Evolutionary conservation across 768 basidiomycete genomes (phyloP).

Genomic region (Pulveroboletus sp.): DNA sequence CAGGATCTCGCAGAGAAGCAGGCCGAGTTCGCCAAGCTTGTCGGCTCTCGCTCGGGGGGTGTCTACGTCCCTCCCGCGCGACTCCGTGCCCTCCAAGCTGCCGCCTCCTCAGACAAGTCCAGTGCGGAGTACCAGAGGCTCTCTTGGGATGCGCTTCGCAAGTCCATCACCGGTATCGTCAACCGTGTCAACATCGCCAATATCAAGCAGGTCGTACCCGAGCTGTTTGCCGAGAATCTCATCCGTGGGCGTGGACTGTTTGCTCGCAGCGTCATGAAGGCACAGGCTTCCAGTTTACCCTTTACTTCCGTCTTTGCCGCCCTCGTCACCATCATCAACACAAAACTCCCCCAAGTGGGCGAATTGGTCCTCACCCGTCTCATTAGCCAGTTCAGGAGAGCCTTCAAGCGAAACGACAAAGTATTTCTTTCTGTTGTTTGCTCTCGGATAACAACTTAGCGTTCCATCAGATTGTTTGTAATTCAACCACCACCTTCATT

Average conservation of each 20-base stretch:
- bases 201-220: slow-evolving; percentile 90
- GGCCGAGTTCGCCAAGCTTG: slow-evolving; percentile 87
- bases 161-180: slow-evolving; percentile 98
- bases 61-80: slow-evolving; percentile 97
- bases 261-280: slow-evolving; percentile 94
- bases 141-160: slow-evolving; percentile 96
- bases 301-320: slow-evolving; percentile 98
- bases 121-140: slow-evolving; percentile 90
- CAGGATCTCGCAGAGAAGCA: slow-evolving; percentile 58
- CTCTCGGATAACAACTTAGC: neutral
- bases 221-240: slow-evolving; percentile 91
- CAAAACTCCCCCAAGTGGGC: slow-evolving; percentile 94
- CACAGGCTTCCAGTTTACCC: slow-evolving; percentile 93
- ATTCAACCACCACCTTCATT: slow-evolving; percentile 88
- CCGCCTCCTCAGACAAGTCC: slow-evolving; percentile 76
- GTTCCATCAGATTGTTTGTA: slow-evolving; percentile 74
- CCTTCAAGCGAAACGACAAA: slow-evolving; percentile 98
- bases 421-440: slow-evolving; percentile 39
- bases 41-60: slow-evolving; percentile 81
- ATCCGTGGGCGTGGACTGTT: slow-evolving; percentile 92
- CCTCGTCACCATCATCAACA: slow-evolving; percentile 91
- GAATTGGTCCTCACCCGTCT: slow-evolving; percentile 86
- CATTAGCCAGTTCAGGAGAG: slow-evolving; percentile 90
- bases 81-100: slow-evolving; percentile 82
- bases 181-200: slow-evolving; percentile 97